Evolutionary conservation across 2,329 filamentous ascomycete genomes (phyloP).

Genomic region (Bipolaris gigantea): DNA sequence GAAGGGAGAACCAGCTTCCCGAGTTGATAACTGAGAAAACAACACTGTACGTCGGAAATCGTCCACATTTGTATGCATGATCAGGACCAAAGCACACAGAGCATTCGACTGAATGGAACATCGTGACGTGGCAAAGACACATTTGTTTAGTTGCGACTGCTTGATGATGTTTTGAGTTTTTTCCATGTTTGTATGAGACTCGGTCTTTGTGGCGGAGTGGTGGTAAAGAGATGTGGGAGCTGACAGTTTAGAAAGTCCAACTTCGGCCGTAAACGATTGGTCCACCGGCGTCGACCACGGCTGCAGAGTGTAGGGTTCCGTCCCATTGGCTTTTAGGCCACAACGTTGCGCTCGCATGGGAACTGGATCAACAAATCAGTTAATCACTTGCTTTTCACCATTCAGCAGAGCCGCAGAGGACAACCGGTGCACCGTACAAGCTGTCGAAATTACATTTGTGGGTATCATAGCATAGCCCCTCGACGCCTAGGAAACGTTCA

Average conservation of each 20-base stretch:
- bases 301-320: background rate
- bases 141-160: background rate
- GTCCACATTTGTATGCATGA: background rate
- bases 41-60: background rate
- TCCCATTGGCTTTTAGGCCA: background rate
- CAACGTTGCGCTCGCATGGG: background rate
- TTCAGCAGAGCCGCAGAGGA: background rate
- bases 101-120: background rate
- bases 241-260: conserved; percentile 1
- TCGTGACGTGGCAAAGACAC: background rate
- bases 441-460: background rate
- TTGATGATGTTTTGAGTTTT: background rate
- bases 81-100: conserved; percentile 1
- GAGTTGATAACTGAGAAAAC: background rate
- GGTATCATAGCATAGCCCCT: conserved; percentile 15
- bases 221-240: conserved; percentile 1
- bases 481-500: background rate
- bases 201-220: conserved; percentile 1
- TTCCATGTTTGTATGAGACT: background rate
- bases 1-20: background rate
- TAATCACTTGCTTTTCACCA: background rate
- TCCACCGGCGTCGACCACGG: background rate
- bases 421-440: background rate
- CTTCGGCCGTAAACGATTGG: conserved; percentile 5
- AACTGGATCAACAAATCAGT: background rate